Base-by-base conservation (phyloP, 2,329 filamentous ascomycete species). In the Ceratocystis cacaofunesta region DNA sequence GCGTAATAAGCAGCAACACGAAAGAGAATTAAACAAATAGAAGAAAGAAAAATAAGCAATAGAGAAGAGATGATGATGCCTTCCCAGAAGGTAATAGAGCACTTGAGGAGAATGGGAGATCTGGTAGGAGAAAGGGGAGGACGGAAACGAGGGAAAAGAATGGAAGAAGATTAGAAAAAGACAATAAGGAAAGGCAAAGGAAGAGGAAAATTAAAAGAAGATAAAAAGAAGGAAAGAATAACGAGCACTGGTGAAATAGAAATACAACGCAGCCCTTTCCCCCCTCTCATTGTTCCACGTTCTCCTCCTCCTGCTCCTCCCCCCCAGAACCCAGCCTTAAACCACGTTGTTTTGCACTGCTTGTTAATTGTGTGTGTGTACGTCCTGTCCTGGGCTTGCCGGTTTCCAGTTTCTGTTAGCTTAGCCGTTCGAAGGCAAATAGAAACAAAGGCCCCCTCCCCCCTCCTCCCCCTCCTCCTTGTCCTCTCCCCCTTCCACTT, bases 21-120 rank as follows among this genome's bases (percentile, higher is more conserved):
- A 25, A 7, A 28, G 25, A 36, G 12, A 62, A 62, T 30, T 50
- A 50, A 32, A 50, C 43, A 19, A 50, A 52, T 22, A 62, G 44
- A 62, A 50, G 41, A 48, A 50, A 17, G 19, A 62, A 50, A 62
- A 62, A n/a, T 3, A 62, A 62, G 41, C 32, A 62, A 36, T 4
- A 28, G 46, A 44, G 46, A 12, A 62, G 19, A 3, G 32, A n/a
- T 19, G 30, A 41, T 4, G 28, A 62, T n/a, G 61, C 61, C 61
- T 62, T 62, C 43, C 44, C 61, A 62, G 61, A 62, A 62, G 61
- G 61, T 52, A 22, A 48, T 25, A 62, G 10, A 62, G 17, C 15
- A 22, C 46, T 43, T 28, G 44, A 17, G 41, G 8, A 44, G 32
- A 32, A 17, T 32, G 52, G 52, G 52, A 36, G 52, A 58, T 58